Percentiles rank a stretch among this genome's conserved stretches.
Conservation (phyloP, 306 rosid species). For the Fragaria iinumae region DNA sequence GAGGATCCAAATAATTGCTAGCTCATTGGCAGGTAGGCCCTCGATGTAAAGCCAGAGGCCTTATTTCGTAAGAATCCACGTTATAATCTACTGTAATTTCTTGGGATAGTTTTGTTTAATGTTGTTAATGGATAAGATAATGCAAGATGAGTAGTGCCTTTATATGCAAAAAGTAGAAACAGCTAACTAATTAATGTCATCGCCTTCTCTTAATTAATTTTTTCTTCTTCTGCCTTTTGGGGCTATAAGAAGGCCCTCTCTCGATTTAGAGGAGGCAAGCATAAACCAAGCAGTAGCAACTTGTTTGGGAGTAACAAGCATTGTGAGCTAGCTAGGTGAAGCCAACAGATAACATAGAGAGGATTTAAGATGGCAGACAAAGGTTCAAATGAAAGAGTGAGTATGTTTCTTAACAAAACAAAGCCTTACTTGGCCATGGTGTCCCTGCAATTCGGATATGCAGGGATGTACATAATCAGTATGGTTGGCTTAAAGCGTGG, state of each 20-base stretch:
- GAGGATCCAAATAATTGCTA: conserved; percentile 5
- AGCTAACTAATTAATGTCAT: not conserved
- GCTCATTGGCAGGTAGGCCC: not conserved
- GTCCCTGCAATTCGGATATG: conserved; percentile 84
- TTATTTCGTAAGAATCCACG: conserved; percentile 16
- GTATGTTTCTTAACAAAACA: conserved; percentile 37
- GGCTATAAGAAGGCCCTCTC: conserved; percentile 13
- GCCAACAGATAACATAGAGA: not conserved
- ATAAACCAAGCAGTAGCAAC: not conserved
- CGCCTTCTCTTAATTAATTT: not conserved
- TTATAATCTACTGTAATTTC: not conserved
- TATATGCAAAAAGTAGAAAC: conserved; percentile 5
- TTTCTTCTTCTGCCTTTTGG: not conserved
- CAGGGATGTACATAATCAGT: conserved; percentile 93
- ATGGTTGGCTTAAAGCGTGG: conserved; percentile 84
- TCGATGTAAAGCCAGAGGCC: not conserved
- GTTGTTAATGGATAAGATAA: conserved; percentile 6
- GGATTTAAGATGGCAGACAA: conserved; percentile 10
- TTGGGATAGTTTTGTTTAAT: conserved; percentile 2
- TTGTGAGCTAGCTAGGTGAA: not conserved
- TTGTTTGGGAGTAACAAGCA: not conserved
- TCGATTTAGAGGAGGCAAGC: conserved; percentile 3
- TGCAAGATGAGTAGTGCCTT: not conserved
- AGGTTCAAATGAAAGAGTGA: not conserved
- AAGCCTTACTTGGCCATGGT: conserved; percentile 89